Evolutionary conservation across 2,329 filamentous ascomycete genomes (phyloP).

Genomic region (Eutypella sp.): DNA sequence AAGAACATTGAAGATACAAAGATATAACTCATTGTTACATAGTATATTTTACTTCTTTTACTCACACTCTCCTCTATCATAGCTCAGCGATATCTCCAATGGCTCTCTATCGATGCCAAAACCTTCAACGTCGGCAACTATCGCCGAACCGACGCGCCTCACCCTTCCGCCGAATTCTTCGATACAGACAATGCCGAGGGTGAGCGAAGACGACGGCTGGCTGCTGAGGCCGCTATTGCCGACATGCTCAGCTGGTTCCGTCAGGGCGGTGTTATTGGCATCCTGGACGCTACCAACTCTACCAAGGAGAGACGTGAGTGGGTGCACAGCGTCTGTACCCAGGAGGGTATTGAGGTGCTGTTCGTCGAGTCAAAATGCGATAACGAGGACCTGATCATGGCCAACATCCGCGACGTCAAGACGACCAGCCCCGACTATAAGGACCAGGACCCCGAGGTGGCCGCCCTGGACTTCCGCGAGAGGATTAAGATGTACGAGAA

Average conservation of each 20-base stretch:
- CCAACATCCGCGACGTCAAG: constrained; percentile 96
- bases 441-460: constrained; percentile 88
- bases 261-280: constrained; percentile 76
- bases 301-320: constrained; percentile 85
- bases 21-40: no score
- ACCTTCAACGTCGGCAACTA: constrained; percentile 98
- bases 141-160: constrained; percentile 81
- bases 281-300: constrained; percentile 94
- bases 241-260: constrained; percentile 96
- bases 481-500: constrained; percentile 97
- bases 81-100: constrained; percentile 92
- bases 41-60: constrained; percentile 5
- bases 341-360: constrained; percentile 78
- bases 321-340: constrained; percentile 76
- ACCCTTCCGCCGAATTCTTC: constrained; percentile 92
- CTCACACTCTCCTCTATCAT: constrained; percentile 14
- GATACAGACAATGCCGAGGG: constrained; percentile 86
- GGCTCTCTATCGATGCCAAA: constrained; percentile 89
- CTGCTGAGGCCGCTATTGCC: constrained; percentile 83
- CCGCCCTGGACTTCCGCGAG: constrained; percentile 86
- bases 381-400: constrained; percentile 93
- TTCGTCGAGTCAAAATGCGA: constrained; percentile 98
- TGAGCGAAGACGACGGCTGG: constrained; percentile 79
- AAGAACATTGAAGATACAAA: no score
- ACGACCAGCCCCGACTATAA: constrained; percentile 92